Base-by-base conservation (phyloP, 2,329 filamentous ascomycete genomes). In the Hortaea sp. region DNA sequence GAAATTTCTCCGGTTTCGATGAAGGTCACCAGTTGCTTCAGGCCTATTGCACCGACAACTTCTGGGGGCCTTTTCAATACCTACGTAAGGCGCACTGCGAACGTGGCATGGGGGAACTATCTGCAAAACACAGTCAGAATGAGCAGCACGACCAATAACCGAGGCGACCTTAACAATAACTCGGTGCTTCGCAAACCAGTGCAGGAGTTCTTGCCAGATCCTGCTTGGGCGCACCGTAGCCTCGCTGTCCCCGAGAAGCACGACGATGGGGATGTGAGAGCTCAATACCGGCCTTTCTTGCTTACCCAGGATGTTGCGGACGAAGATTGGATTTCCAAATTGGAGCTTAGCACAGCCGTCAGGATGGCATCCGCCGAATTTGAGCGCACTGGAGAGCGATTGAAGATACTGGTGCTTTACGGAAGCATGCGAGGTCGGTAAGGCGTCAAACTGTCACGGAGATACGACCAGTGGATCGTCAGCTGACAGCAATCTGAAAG, bases 351-450 rank as follows among this genome's bases (percentile, higher is more conserved):
- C 34, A 77, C 74, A 0, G 71, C 61, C 1, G 55, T 75, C 37
- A 66, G 72, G 40, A 69, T 82, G 65, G 74, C 73, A 0, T 69
- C 74, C 39, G 58, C 66, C 5, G 63, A 79, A 30, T 46, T 79
- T 0, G 45, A 62, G 2, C 56, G 50, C 13, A 64, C 62, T 0
- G 62, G 64, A 1, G 54, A 67, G 1, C 63, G 74, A 42, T 46
- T 82, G 2, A 78, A 72, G 48, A 71, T 83, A 1, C 63, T 83
- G 1, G 76, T 83, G 0, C 59, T 84, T 0, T 78, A 79, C 57
- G 79, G 80, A 1, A 82, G 78, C 56, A 62, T 82, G 37, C 66
- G 78, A 7, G 63, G 39, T 60, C 49, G 51, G 51, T 53, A 43
- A 13, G 50, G 13, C 35, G 5, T 29, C 5, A 5, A 6, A 29